Base-by-base conservation (phyloP, 257 asterid genomes). In the Orobanche coerulescens region DNA sequence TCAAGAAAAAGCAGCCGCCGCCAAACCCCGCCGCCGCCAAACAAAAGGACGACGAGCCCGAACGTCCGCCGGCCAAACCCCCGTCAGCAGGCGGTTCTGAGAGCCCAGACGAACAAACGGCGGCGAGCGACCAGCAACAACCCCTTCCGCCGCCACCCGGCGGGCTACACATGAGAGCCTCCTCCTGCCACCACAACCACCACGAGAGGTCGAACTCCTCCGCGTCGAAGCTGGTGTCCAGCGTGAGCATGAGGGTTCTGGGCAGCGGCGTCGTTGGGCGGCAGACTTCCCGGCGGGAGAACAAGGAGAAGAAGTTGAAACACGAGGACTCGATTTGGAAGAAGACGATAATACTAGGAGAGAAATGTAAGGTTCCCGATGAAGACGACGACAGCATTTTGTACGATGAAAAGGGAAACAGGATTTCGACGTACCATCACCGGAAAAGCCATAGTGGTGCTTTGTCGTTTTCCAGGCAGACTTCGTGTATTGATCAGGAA, bases 321-420 rank as follows among this genome's bases (percentile, higher is more conserved):
- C 87, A 73, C 6, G 94, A 91, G 66, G 97, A 91, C 46, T 91
- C 94, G 33, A 61, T 91, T 6, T 91, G 96, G 97, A 91, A 80
- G 72, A 91, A 88, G 71, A 78, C 88, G 20, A 91, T 91, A n/a
- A 87, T 91, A 19, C 52, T 91, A 36, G 97, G 97, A 6, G 97
- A 91, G 67, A 82, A 81, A 65, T 85, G 95, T 73, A 82, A 73
- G 75, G 86, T 88, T 6, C 89, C 92, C 0, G 86, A 82, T 0
- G 87, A 78, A 1, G 86, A 81, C 20, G 83, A 75, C 1, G 81
- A 75, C 10, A 33, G 68, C 8, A 58, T 85, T 37, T 39, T 85
- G 43, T 81, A 76, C 43, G 97, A 91, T 58, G 94, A 84, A 42
- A 76, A 85, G 26, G 94, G 96, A 1, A 82, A 81, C 15, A 73